Conservation (phyloP, 306 rosid species). For the Argentina anserina region DNA sequence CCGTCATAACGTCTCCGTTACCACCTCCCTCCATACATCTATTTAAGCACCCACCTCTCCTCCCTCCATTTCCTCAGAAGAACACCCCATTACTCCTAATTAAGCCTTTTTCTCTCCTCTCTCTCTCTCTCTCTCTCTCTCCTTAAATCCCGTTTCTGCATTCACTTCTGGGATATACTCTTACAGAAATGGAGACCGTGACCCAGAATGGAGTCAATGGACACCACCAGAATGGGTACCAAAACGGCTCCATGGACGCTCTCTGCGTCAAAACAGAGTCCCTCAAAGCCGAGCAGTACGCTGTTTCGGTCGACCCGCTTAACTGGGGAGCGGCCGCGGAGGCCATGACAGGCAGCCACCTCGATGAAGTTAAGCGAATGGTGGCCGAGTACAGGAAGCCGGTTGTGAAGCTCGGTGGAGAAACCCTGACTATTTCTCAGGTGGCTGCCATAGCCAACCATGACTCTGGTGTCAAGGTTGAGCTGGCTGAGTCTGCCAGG, state of each 20-base stretch:
- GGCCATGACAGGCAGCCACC: slow-evolving; percentile 58
- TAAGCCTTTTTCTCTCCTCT: background rate
- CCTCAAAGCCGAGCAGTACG: background rate
- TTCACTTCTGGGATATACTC: too few relatives aligned
- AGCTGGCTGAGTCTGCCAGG: slow-evolving; percentile 59
- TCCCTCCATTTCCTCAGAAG: slow-evolving; percentile 26
- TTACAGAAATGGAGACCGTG: slow-evolving; percentile 33
- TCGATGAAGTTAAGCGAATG: slow-evolving; percentile 92
- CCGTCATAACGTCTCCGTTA: background rate
- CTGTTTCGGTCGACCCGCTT: slow-evolving; percentile 49
- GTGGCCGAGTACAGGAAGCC: slow-evolving; percentile 68
- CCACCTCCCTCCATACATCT: background rate
- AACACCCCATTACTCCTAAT: background rate
- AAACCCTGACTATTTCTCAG: slow-evolving; percentile 63
- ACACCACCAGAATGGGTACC: background rate
- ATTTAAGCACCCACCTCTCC: slow-evolving; percentile 25
- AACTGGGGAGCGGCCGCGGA: slow-evolving; percentile 70
- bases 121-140: background rate
- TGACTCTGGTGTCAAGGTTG: slow-evolving; percentile 44
- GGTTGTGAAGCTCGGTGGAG: slow-evolving; percentile 58
- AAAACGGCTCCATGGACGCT: slow-evolving; percentile 19
- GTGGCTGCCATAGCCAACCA: slow-evolving; percentile 68
- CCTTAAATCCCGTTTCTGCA: background rate
- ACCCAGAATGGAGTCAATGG: slow-evolving; percentile 15
- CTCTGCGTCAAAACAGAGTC: slow-evolving; percentile 31